These are phyloP conservation scores for Aspergillus japonicus DNA, from an alignment of 2,329 filamentous ascomycete species.

Conservation along the genomic window DNA sequence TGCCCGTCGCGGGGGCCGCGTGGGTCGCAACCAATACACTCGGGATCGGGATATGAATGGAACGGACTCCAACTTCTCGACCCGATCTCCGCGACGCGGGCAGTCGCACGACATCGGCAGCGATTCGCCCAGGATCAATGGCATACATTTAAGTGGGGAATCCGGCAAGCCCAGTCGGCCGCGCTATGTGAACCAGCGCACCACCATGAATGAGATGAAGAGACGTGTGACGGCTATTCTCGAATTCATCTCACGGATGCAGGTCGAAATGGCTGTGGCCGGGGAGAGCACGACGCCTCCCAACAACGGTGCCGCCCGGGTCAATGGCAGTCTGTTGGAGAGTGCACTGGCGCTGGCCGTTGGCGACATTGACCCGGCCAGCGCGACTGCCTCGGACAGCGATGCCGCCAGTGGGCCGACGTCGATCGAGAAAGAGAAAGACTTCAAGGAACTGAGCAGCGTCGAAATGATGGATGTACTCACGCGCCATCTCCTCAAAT, in stretches of 20 bases:
- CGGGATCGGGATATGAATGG: conserved; percentile 67
- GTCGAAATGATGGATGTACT: conserved; percentile 89
- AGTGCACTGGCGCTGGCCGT: not conserved
- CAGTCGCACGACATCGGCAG: conserved; percentile 40
- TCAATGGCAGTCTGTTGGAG: conserved; percentile 29
- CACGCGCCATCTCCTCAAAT: conserved; percentile 76
- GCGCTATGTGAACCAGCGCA: conserved; percentile 56
- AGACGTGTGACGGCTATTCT: conserved; percentile 79
- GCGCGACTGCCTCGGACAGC: not conserved
- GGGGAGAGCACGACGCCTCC: conserved; percentile 46
- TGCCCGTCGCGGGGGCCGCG: conserved; percentile 62
- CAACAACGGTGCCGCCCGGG: conserved; percentile 33
- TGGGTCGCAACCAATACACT: conserved; percentile 79
- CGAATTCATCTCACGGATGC: conserved; percentile 85
- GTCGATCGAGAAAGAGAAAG: conserved; percentile 43
- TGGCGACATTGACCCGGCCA: not conserved
- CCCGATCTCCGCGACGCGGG: conserved; percentile 42
- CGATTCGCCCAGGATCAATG: conserved; percentile 42
- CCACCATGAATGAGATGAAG: conserved; percentile 86
- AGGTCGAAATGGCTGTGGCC: conserved; percentile 75
- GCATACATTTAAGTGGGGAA: conserved; percentile 54
- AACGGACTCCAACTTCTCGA: conserved; percentile 29
- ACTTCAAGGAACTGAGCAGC: conserved; percentile 74
- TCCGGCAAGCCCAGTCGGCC: conserved; percentile 61
- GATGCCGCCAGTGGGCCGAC: conserved; percentile 22